phyloP scores from a whole-genome alignment of 2,329 filamentous ascomycete genomes.

The Aspergillus chevalieri region DNA sequence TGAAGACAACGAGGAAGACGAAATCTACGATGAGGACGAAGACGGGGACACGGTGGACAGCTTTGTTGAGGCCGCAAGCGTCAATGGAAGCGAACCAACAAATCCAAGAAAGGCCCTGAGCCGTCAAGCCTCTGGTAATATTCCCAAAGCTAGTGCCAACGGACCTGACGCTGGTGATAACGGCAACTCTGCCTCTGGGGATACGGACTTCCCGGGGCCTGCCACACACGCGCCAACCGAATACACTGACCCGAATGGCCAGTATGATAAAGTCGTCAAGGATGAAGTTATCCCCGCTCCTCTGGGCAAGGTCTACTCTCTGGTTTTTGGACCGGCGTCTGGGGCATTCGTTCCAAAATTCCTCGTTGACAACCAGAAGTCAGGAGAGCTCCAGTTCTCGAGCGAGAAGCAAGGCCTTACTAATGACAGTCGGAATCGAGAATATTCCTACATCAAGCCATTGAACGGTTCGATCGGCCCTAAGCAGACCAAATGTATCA shows the following conservation, averaged over 20 bases:
- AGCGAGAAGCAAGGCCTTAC: slow-evolving; percentile 72
- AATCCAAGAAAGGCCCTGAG: slow-evolving; percentile 49
- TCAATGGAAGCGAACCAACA: slow-evolving; percentile 48
- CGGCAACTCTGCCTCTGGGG: slow-evolving; percentile 43
- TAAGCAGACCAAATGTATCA: slow-evolving; percentile 89
- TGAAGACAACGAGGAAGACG: slow-evolving; percentile 69
- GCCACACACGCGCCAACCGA: slow-evolving; percentile 74
- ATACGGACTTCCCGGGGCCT: slow-evolving; percentile 75
- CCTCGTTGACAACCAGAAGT: slow-evolving; percentile 81
- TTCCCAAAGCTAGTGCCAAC: slow-evolving; percentile 30
- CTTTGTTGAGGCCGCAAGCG: slow-evolving; percentile 49
- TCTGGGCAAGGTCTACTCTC: slow-evolving; percentile 80
- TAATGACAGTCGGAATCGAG: slow-evolving; percentile 66
- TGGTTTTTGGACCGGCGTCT: slow-evolving; percentile 79
- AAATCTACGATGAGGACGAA: slow-evolving; percentile 49
- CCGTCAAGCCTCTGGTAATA: slow-evolving; percentile 63
- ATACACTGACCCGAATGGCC: slow-evolving; percentile 69
- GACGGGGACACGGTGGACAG: slow-evolving; percentile 54
- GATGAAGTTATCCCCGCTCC: slow-evolving; percentile 84
- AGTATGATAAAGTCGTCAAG: slow-evolving; percentile 78
- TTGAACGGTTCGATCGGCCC: slow-evolving; percentile 78
- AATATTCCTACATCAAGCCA: slow-evolving; percentile 87
- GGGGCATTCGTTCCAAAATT: slow-evolving; percentile 79
- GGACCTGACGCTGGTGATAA: slow-evolving; percentile 31
- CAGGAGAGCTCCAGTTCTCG: slow-evolving; percentile 76